Evolutionary conservation across 768 basidiomycete genomes (phyloP).

Genomic region (Kwoniella europaea): DNA sequence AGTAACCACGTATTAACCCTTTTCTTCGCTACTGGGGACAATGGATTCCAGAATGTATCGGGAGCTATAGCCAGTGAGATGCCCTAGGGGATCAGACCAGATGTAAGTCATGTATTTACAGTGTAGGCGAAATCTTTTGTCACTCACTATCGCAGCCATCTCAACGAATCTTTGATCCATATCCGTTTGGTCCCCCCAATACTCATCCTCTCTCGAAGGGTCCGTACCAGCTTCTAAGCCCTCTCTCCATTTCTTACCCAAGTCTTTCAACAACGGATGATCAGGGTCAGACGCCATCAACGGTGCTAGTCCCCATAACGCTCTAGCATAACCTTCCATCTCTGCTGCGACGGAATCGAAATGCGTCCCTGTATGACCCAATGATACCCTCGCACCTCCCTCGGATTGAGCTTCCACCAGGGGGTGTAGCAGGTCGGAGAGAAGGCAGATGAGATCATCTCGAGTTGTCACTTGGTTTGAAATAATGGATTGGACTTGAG

Average conservation of each 20-base stretch:
- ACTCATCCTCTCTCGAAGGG: conserved; percentile 66
- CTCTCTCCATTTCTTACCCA: conserved; percentile 62
- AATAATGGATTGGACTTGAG: conserved; percentile 30
- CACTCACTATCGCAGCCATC: conserved; percentile 69
- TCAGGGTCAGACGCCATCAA: conserved; percentile 38
- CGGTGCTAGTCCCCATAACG: conserved; percentile 45
- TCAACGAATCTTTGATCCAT: conserved; percentile 81
- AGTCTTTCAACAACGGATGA: conserved; percentile 19
- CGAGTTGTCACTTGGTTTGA: conserved; percentile 41
- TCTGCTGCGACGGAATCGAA: conserved; percentile 46
- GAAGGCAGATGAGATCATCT: conserved; percentile 33
- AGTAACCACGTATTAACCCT: conserved; percentile 34
- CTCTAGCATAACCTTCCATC: conserved; percentile 43
- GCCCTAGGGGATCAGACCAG: too few relatives aligned
- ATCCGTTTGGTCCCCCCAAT: conserved; percentile 74
- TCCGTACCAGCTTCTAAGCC: conserved; percentile 72
- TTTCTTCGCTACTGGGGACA: conserved; percentile 26
- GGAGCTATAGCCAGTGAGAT: conserved; percentile 71
- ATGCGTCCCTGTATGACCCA: conserved; percentile 41
- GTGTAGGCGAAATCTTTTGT: too few relatives aligned
- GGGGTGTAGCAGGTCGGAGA: conserved; percentile 38
- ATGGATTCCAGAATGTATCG: conserved; percentile 62
- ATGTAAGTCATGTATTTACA: too few relatives aligned
- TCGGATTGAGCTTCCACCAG: conserved; percentile 26
- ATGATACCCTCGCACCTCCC: conserved; percentile 34